Percentiles rank a stretch among this genome's conserved stretches.
Conservation (phyloP, 140 eudicot genomes). For the Anethum foeniculum region DNA sequence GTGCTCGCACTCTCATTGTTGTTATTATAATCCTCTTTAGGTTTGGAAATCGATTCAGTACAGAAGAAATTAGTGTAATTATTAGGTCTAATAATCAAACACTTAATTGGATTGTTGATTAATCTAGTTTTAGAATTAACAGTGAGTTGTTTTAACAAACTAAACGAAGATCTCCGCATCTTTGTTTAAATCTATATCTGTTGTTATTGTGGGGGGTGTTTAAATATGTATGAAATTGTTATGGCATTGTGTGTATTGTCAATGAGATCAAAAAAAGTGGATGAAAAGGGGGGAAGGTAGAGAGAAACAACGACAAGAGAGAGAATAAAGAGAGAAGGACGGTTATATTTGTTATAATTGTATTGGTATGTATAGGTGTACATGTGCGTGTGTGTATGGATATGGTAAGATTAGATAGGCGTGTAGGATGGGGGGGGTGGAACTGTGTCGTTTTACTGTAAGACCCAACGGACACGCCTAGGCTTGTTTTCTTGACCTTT, state of each 20-base stretch:
- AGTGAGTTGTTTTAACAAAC: conserved; percentile 29
- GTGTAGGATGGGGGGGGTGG: not conserved
- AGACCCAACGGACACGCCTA: not conserved
- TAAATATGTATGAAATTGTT: not conserved
- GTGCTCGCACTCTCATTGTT: not conserved
- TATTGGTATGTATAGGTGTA: not conserved
- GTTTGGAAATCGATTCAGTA: not conserved
- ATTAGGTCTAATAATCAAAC: not conserved
- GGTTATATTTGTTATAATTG: not conserved
- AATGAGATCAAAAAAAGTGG: no score
- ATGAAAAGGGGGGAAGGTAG: not conserved
- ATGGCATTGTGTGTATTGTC: not conserved
- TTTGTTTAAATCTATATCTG: not conserved
- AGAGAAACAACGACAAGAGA: not conserved
- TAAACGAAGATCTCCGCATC: conserved; percentile 46
- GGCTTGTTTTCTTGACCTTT: not conserved
- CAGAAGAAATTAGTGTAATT: not conserved
- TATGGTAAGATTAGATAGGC: not conserved
- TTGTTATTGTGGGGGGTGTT: no score
- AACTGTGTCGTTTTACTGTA: not conserved
- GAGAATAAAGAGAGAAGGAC: not conserved
- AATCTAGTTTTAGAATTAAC: not conserved
- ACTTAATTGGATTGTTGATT: conserved; percentile 1
- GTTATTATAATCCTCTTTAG: not conserved
- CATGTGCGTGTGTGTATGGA: not conserved